phyloP scores from a whole-genome alignment of 192 early-diverging fungal species.

The Nowakowskiella sp. region DNA sequence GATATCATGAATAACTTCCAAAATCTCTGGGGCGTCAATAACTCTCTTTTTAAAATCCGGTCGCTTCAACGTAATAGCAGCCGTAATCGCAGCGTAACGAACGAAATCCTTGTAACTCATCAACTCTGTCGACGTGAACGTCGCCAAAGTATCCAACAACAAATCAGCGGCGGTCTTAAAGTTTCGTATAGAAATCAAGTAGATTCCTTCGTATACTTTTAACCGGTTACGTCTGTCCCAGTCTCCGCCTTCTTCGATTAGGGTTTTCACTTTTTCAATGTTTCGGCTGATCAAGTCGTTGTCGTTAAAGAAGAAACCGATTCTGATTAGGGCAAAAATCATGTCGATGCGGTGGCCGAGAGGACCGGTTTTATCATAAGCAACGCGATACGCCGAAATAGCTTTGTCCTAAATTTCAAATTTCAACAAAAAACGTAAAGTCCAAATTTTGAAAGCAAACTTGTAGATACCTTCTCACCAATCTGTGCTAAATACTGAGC shows the following conservation, averaged over 20 bases:
- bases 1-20: slow-evolving; percentile 88
- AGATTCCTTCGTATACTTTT: slow-evolving; percentile 92
- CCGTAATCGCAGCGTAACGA: slow-evolving; percentile 83
- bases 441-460: background rate
- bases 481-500: slow-evolving; percentile 88
- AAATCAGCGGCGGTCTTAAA: slow-evolving; percentile 87
- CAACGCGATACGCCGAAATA: slow-evolving; percentile 67
- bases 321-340: slow-evolving; percentile 81
- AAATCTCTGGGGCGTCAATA: slow-evolving; percentile 89
- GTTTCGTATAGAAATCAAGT: slow-evolving; percentile 87
- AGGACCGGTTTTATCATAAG: slow-evolving; percentile 81
- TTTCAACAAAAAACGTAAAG: background rate
- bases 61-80: slow-evolving; percentile 76
- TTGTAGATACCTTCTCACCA: slow-evolving; percentile 71
- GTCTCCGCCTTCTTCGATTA: slow-evolving; percentile 97
- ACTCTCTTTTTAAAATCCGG: slow-evolving; percentile 93
- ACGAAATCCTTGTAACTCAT: slow-evolving; percentile 98
- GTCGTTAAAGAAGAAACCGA: slow-evolving; percentile 90
- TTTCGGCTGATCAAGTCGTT: slow-evolving; percentile 67
- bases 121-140: slow-evolving; percentile 92
- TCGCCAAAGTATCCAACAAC: slow-evolving; percentile 91
- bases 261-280: slow-evolving; percentile 76
- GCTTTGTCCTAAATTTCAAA: slow-evolving; percentile 66
- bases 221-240: slow-evolving; percentile 99
- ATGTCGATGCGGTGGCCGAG: slow-evolving; percentile 91